These are phyloP conservation scores for Metarhizium humberi DNA, from an alignment of 2,329 filamentous ascomycete genomes.

Conservation along the genomic window DNA sequence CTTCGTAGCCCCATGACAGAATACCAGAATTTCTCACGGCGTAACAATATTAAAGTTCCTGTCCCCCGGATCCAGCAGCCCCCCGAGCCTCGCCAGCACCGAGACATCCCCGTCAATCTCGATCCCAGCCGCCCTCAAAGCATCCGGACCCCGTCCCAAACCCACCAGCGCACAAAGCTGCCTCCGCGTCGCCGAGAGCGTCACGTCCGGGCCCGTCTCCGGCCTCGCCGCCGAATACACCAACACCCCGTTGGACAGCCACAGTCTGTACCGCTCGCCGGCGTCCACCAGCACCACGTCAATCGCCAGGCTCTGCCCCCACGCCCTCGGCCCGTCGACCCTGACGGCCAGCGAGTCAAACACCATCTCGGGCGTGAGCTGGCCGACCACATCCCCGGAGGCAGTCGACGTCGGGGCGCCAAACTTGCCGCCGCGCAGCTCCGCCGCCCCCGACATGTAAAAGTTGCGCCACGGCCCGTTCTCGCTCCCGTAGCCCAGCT, in stretches of 20 bases:
- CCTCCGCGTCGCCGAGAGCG: not conserved
- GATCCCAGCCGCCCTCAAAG: not conserved
- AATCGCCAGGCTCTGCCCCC: slow-evolving; percentile 3
- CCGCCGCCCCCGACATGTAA: slow-evolving; percentile 21
- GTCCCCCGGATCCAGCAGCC: not conserved
- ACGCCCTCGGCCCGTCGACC: slow-evolving; percentile 3
- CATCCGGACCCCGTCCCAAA: not conserved
- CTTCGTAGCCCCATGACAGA: not conserved
- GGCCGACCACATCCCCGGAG: not conserved
- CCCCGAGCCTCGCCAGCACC: not conserved
- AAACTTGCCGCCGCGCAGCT: slow-evolving; percentile 12
- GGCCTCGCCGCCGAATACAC: slow-evolving; percentile 1
- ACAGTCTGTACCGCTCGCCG: slow-evolving; percentile 2
- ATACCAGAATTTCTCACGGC: not conserved
- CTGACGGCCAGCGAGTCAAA: slow-evolving; percentile 5
- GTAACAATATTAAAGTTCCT: not conserved
- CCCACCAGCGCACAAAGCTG: slow-evolving; percentile 3
- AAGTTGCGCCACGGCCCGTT: slow-evolving; percentile 32
- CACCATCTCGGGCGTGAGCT: slow-evolving; percentile 6
- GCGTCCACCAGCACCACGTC: slow-evolving; percentile 1
- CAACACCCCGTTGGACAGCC: slow-evolving; percentile 5
- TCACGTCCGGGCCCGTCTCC: not conserved
- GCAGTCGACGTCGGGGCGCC: slow-evolving; percentile 3
- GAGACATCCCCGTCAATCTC: not conserved
- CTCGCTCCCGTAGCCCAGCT: slow-evolving; percentile 26